phyloP scores from a whole-genome alignment of 345 rosid genomes.

The Euphorbia lathyris region DNA sequence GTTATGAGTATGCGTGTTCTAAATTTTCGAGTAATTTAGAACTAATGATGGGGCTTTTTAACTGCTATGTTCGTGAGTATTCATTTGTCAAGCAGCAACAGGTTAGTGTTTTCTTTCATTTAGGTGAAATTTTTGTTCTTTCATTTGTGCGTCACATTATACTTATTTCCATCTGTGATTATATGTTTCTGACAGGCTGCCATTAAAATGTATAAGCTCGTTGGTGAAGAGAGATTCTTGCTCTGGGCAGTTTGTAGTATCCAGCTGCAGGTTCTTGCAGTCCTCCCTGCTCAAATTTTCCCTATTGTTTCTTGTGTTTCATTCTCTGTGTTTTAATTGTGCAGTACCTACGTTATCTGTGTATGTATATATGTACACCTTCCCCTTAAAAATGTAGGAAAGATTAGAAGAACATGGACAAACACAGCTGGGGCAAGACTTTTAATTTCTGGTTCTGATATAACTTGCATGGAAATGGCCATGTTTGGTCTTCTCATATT shows the following conservation, averaged over 20 bases:
- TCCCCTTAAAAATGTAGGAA: not conserved
- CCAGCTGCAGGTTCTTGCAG: constrained; percentile 75
- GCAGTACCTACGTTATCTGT: not conserved
- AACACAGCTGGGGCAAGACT: too few relatives aligned
- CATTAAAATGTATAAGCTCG: constrained; percentile 91
- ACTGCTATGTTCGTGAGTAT: constrained; percentile 91
- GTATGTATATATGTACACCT: not conserved
- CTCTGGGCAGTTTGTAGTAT: constrained; percentile 99
- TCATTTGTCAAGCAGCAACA: constrained; percentile 96
- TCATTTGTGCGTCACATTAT: not conserved
- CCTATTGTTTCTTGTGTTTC: not conserved
- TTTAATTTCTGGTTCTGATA: not conserved
- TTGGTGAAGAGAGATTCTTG: constrained; percentile 88
- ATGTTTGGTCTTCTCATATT: not conserved
- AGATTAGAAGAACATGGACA: not conserved
- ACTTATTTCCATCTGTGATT: not conserved
- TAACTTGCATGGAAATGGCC: not conserved
- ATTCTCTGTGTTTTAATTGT: not conserved
- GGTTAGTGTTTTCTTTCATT: constrained; percentile 44
- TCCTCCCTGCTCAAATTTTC: too few relatives aligned
- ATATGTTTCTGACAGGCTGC: constrained; percentile 67
- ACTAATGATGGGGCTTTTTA: constrained; percentile 94
- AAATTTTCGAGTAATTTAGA: constrained; percentile 79
- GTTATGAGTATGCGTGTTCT: constrained; percentile 81
- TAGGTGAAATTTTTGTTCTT: not conserved